These are phyloP conservation scores for Mariannaea elegans DNA, from an alignment of 2,329 filamentous ascomycete species.

Conservation along the genomic window DNA sequence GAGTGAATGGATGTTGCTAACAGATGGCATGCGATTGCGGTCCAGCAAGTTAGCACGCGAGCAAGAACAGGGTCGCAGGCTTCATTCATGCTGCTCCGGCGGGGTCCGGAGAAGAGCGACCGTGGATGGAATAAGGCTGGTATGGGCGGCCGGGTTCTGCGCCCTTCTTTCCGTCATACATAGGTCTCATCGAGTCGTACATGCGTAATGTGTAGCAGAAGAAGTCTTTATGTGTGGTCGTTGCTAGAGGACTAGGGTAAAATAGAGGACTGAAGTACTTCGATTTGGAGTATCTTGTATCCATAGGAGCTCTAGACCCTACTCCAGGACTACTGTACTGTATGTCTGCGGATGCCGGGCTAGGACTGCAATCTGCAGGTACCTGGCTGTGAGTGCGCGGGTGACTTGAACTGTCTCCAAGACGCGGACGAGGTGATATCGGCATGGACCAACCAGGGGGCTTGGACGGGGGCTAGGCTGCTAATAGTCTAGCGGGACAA, in stretches of 20 bases:
- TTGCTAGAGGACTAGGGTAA: background rate
- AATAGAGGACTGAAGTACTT: background rate
- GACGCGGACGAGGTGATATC: slow-evolving; percentile 2
- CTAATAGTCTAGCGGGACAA: slow-evolving; percentile 2
- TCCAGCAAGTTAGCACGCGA: slow-evolving; percentile 7
- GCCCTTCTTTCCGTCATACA: background rate
- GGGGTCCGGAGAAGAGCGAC: background rate
- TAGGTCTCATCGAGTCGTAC: background rate
- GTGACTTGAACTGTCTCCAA: background rate
- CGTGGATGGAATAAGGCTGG: background rate
- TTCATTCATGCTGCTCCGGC: background rate
- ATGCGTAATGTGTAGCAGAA: background rate
- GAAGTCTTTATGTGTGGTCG: background rate
- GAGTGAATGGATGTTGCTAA: background rate
- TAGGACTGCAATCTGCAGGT: slow-evolving; percentile 4
- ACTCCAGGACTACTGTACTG: background rate
- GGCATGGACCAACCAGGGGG: slow-evolving; percentile 16
- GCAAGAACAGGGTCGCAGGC: slow-evolving; percentile 2
- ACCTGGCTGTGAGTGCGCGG: slow-evolving; percentile 12
- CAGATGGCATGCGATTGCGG: slow-evolving; percentile 15
- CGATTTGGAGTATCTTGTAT: background rate
- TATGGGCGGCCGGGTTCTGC: background rate
- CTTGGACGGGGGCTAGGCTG: slow-evolving; percentile 4
- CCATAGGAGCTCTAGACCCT: background rate
- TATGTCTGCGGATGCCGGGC: background rate